These are phyloP conservation scores for Cystobasidium sp. DNA, from an alignment of 1,284 basidiomycete genomes.

Conservation along the genomic window DNA sequence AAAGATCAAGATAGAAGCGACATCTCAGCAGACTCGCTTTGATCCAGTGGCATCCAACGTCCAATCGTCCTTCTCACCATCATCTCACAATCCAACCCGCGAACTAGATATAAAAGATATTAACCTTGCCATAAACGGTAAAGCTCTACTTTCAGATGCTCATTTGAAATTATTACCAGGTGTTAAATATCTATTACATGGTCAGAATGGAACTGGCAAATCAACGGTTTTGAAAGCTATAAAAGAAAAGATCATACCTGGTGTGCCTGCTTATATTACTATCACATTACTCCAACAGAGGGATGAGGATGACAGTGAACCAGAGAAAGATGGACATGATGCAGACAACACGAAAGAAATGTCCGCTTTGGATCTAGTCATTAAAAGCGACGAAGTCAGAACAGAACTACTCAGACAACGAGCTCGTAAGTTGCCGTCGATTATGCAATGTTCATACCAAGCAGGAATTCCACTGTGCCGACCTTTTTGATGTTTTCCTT, in stretches of 20 bases:
- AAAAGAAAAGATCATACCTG: slow-evolving; percentile 62
- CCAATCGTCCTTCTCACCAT: not conserved
- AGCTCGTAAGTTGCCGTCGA: slow-evolving; percentile 50
- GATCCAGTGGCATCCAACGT: slow-evolving; percentile 58
- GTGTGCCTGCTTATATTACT: slow-evolving; percentile 62
- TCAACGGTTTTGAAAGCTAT: slow-evolving; percentile 62
- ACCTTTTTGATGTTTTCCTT: not conserved
- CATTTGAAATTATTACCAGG: slow-evolving; percentile 61
- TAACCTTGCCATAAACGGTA: slow-evolving; percentile 61
- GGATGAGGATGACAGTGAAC: slow-evolving; percentile 58
- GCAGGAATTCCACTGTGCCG: too few relatives aligned
- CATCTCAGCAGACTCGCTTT: slow-evolving; percentile 61
- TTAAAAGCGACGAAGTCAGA: slow-evolving; percentile 57
- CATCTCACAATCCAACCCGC: slow-evolving; percentile 2
- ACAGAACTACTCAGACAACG: slow-evolving; percentile 52
- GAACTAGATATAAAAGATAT: slow-evolving; percentile 63
- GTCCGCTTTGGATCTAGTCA: slow-evolving; percentile 56
- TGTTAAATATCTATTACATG: slow-evolving; percentile 52
- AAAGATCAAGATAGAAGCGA: slow-evolving; percentile 51
- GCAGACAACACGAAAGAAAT: slow-evolving; percentile 42
- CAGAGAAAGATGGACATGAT: slow-evolving; percentile 43
- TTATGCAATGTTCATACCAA: not conserved
- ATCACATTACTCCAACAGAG: slow-evolving; percentile 65
- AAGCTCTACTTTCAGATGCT: slow-evolving; percentile 63
- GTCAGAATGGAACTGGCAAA: slow-evolving; percentile 66